These are phyloP conservation scores for Candida frijolesensis DNA, from an alignment of 1,139 yeast species.

Conservation along the genomic window DNA sequence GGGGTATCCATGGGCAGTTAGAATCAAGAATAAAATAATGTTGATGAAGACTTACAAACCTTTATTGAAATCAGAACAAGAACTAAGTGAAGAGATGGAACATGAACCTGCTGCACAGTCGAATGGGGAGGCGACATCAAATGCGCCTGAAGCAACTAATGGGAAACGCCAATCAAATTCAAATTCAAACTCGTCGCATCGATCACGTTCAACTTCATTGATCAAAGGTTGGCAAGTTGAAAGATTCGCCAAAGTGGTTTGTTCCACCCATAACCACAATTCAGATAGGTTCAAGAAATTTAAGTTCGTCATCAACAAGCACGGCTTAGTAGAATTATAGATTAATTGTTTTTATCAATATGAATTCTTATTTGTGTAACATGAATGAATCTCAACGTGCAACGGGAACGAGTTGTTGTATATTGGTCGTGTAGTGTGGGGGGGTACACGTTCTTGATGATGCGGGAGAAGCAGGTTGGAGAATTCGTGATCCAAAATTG, in stretches of 20 bases:
- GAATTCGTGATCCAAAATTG: not conserved
- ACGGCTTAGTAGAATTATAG: constrained; percentile 17
- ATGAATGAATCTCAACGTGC: not conserved
- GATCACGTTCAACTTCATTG: constrained; percentile 8
- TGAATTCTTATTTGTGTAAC: not conserved
- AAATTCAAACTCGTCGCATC: not conserved
- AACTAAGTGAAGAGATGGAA: constrained; percentile 3
- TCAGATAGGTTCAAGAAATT: constrained; percentile 15
- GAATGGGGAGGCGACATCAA: not conserved
- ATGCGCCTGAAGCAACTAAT: not conserved
- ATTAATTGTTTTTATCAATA: not conserved
- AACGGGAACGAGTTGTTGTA: not conserved
- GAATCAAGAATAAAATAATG: constrained; percentile 33
- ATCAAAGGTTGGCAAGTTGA: constrained; percentile 32
- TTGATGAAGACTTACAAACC: constrained; percentile 40
- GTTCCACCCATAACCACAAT: constrained; percentile 17
- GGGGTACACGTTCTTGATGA: not conserved
- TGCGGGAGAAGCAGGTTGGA: not conserved
- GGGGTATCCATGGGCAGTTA: constrained; percentile 44
- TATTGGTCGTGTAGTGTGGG: not conserved
- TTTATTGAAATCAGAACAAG: constrained; percentile 9
- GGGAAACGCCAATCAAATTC: constrained; percentile 1
- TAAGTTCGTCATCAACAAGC: constrained; percentile 19
- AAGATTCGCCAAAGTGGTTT: constrained; percentile 30
- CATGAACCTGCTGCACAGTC: not conserved